Percentiles rank a stretch among this genome's conserved stretches.
These are phyloP conservation scores for Aspergillus pseudoglaucus DNA, from an alignment of 2,329 filamentous ascomycete genomes.

Conservation along the genomic window DNA sequence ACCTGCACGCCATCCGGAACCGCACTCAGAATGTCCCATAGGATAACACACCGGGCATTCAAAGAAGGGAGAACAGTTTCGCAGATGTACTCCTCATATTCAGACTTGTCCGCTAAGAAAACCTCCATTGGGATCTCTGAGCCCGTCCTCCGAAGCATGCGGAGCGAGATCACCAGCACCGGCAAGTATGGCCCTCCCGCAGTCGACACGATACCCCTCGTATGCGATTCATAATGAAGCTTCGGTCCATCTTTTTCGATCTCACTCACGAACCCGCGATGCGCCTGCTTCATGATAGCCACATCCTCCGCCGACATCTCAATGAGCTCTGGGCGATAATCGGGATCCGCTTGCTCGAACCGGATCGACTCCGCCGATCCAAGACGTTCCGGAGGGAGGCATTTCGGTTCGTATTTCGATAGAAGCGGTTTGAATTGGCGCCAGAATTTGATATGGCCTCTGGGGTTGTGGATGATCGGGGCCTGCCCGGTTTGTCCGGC, in stretches of 20 bases:
- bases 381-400: conserved; percentile 20
- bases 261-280: conserved; percentile 28
- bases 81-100: conserved; percentile 40
- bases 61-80: conserved; percentile 37
- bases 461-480: conserved; percentile 2
- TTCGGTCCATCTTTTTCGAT: conserved; percentile 20
- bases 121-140: conserved; percentile 42
- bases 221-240: conserved; percentile 29
- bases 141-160: conserved; percentile 40
- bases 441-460: conserved; percentile 28
- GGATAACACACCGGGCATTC: conserved; percentile 39
- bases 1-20: conserved; percentile 26
- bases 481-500: background rate
- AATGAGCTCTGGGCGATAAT: conserved; percentile 26
- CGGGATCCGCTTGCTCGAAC: conserved; percentile 21
- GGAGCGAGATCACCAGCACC: conserved; percentile 39
- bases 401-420: conserved; percentile 24
- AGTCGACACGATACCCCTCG: conserved; percentile 42
- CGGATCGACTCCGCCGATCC: conserved; percentile 19
- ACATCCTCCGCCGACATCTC: conserved; percentile 24
- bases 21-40: conserved; percentile 36
- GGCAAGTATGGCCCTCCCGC: conserved; percentile 40
- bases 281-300: conserved; percentile 26
- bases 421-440: conserved; percentile 26
- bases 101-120: conserved; percentile 35